phyloP scores from a whole-genome alignment of 495 filamentous ascomycete species.

The Massariosphaeria phaeospora region DNA sequence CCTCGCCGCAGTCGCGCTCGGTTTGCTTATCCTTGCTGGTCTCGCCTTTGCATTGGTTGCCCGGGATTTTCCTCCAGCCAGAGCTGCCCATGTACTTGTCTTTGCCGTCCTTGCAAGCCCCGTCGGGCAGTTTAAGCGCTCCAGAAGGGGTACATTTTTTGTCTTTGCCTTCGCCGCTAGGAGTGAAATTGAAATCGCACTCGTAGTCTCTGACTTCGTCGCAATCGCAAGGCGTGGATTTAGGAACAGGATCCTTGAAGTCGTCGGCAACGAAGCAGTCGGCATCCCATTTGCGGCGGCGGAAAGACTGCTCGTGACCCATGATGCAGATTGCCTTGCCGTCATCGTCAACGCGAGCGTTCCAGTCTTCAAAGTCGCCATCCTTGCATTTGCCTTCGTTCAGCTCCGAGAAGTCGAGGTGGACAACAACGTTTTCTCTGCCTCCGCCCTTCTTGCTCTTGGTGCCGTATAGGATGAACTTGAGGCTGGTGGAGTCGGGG shows the following conservation, averaged over 20 bases:
- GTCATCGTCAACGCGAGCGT: slow-evolving; percentile 72
- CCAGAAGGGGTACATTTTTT: slow-evolving; percentile 61
- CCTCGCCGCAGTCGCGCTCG: slow-evolving; percentile 54
- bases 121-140: slow-evolving; percentile 48
- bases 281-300: slow-evolving; percentile 72
- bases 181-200: slow-evolving; percentile 84
- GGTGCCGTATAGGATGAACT: slow-evolving; percentile 68
- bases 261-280: slow-evolving; percentile 85
- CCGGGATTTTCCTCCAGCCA: slow-evolving; percentile 87
- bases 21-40: slow-evolving; percentile 57
- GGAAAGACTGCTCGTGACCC: slow-evolving; percentile 85
- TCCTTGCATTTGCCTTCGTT: slow-evolving; percentile 77
- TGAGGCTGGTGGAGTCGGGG: slow-evolving; percentile 82
- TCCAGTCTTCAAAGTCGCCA: slow-evolving; percentile 81
- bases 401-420: slow-evolving; percentile 76
- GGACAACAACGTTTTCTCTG: slow-evolving; percentile 54
- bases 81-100: slow-evolving; percentile 77
- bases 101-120: slow-evolving; percentile 58
- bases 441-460: slow-evolving; percentile 43
- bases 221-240: slow-evolving; percentile 71
- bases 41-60: slow-evolving; percentile 67
- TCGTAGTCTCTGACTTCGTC: slow-evolving; percentile 72
- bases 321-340: slow-evolving; percentile 82
- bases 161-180: slow-evolving; percentile 49
- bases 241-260: slow-evolving; percentile 65